phyloP scores from a whole-genome alignment of 495 filamentous ascomycete genomes.

The Thermothielavioides terrestris region DNA sequence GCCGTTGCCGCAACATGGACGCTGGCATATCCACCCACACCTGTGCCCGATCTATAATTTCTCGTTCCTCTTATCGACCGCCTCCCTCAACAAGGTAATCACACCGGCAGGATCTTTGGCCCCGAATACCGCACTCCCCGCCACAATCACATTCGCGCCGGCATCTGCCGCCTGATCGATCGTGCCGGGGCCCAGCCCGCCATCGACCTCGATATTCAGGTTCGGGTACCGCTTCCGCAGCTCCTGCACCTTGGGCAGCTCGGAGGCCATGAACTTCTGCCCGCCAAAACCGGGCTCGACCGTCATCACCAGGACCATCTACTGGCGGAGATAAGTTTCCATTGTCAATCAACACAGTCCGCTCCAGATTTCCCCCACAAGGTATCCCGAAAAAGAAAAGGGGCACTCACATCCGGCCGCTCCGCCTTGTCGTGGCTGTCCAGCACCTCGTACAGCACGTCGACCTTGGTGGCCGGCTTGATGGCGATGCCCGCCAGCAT shows the following conservation, averaged over 20 bases:
- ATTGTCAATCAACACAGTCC: too few species aligned
- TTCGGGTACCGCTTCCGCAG: constrained; percentile 79
- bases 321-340: too few species aligned
- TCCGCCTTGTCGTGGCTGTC: constrained; percentile 63
- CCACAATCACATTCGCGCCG: constrained; percentile 96
- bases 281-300: constrained; percentile 96
- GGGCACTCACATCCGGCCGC: constrained; percentile 69
- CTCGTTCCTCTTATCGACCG: constrained; percentile 56
- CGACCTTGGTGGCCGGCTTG: constrained; percentile 83
- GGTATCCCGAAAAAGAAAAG: neutral
- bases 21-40: neutral
- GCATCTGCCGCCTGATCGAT: constrained; percentile 93
- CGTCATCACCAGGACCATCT: constrained; percentile 99
- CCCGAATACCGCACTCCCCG: constrained; percentile 93
- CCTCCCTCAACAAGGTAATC: constrained; percentile 66
- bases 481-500: constrained; percentile 93
- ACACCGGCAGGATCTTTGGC: constrained; percentile 80
- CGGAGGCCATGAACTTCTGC: constrained; percentile 94
- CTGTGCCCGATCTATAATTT: constrained; percentile 14
- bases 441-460: constrained; percentile 84
- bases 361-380: neutral
- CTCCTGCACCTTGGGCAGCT: constrained; percentile 84
- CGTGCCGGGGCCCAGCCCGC: constrained; percentile 76
- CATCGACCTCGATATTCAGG: constrained; percentile 95
- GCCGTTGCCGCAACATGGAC: neutral